Percentiles rank a stretch among this genome's conserved stretches.
phyloP scores from a whole-genome alignment of 2,329 filamentous ascomycete genomes.

The Scedosporium apiospermum region DNA sequence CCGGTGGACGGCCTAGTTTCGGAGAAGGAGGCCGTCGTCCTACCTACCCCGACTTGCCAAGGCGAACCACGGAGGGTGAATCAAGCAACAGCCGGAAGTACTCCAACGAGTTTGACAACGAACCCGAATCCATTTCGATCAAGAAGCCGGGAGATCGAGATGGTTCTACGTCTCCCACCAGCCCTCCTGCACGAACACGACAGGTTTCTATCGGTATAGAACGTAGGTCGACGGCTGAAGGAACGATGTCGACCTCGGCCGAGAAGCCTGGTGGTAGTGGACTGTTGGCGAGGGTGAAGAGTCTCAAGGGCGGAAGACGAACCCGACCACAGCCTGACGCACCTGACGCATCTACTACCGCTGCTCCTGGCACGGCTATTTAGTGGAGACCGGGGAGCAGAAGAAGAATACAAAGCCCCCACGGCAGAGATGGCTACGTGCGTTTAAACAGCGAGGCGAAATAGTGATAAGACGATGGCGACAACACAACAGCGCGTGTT shows the following conservation, averaged over 20 bases:
- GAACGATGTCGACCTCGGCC: constrained; percentile 18
- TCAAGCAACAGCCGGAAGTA: not conserved
- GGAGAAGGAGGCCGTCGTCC: constrained; percentile 36
- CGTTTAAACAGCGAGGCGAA: not conserved
- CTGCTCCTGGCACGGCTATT: constrained; percentile 27
- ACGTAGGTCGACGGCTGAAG: constrained; percentile 55
- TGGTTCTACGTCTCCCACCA: constrained; percentile 39
- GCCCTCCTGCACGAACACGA: constrained; percentile 41
- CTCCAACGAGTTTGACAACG: constrained; percentile 52
- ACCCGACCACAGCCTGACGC: constrained; percentile 7
- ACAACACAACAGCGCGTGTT: not conserved
- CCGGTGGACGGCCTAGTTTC: constrained; percentile 24
- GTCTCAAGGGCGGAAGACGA: constrained; percentile 59
- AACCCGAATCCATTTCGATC: constrained; percentile 41
- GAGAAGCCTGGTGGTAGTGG: constrained; percentile 41
- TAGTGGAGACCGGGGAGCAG: constrained; percentile 18
- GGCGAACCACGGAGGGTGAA: constrained; percentile 9
- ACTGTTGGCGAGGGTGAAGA: constrained; percentile 72
- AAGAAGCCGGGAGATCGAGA: constrained; percentile 24
- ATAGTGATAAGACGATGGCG: not conserved
- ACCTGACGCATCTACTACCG: constrained; percentile 17
- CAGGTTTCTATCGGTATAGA: constrained; percentile 40
- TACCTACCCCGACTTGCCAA: constrained; percentile 26
- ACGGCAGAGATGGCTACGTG: not conserved
- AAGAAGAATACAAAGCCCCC: not conserved